These are phyloP conservation scores for Pichia exigua DNA, from an alignment of 805 yeast genomes.

Conservation along the genomic window DNA sequence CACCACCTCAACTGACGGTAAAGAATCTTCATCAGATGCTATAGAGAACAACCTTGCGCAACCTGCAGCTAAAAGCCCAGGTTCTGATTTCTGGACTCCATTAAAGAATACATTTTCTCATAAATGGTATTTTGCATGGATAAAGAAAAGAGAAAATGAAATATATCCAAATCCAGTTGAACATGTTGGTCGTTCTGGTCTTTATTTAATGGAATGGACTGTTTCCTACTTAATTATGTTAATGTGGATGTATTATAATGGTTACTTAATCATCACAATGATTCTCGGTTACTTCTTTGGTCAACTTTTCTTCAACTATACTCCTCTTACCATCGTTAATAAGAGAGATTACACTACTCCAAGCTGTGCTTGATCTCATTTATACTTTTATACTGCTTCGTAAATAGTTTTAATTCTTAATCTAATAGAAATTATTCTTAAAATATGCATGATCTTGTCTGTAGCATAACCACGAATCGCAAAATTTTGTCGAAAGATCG, in stretches of 20 bases:
- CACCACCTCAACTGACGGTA: neutral
- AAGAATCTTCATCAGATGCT: neutral
- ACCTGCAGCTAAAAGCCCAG: constrained; percentile 1
- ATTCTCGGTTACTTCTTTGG: constrained; percentile 57
- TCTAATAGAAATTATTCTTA: neutral
- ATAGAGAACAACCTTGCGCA: neutral
- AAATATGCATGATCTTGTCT: too few species aligned
- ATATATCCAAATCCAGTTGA: constrained; percentile 38
- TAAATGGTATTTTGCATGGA: constrained; percentile 21
- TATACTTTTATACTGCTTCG: neutral
- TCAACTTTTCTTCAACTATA: constrained; percentile 37
- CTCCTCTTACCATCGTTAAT: constrained; percentile 18
- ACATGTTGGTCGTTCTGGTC: constrained; percentile 40
- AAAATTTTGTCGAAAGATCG: too few species aligned
- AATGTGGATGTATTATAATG: constrained; percentile 69
- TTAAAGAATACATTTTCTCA: constrained; percentile 21
- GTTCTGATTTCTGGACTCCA: constrained; percentile 18
- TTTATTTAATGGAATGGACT: constrained; percentile 57
- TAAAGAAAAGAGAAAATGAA: constrained; percentile 4
- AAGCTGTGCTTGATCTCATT: neutral
- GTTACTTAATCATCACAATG: constrained; percentile 57
- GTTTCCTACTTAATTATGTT: constrained; percentile 60
- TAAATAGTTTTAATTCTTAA: neutral
- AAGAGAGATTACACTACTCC: constrained; percentile 4
- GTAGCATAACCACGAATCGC: too few species aligned